Percentiles rank a stretch among this genome's conserved stretches.
Evolutionary conservation across 2,329 filamentous ascomycete genomes (phyloP).

Genomic region (Claviceps sp.): DNA sequence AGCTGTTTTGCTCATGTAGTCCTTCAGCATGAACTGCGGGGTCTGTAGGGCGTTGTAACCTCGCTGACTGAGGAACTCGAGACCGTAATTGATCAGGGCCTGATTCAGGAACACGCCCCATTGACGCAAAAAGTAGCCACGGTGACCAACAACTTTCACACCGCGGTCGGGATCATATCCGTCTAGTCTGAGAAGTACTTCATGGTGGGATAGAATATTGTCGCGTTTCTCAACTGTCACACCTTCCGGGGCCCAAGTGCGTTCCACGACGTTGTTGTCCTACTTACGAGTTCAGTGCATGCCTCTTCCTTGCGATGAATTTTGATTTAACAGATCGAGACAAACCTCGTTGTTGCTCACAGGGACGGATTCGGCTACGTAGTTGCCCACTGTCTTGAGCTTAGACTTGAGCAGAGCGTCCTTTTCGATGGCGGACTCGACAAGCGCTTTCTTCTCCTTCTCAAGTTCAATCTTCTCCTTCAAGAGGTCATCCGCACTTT

Average conservation of each 20-base stretch:
- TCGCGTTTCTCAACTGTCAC: slow-evolving; percentile 56
- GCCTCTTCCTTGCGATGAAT: background rate
- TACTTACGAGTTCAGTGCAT: slow-evolving; percentile 9
- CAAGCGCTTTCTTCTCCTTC: slow-evolving; percentile 67
- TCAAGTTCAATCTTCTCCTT: slow-evolving; percentile 65
- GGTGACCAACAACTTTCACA: slow-evolving; percentile 86
- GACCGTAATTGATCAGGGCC: slow-evolving; percentile 86
- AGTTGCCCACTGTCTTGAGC: slow-evolving; percentile 59
- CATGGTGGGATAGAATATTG: slow-evolving; percentile 77
- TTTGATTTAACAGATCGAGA: background rate
- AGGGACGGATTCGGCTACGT: slow-evolving; percentile 75
- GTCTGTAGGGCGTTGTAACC: slow-evolving; percentile 76
- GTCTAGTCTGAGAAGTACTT: slow-evolving; percentile 75
- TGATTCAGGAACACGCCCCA: slow-evolving; percentile 89
- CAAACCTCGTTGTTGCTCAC: slow-evolving; percentile 64
- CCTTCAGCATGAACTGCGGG: slow-evolving; percentile 87
- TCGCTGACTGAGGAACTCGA: slow-evolving; percentile 72
- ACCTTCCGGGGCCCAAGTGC: slow-evolving; percentile 70
- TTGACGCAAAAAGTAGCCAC: slow-evolving; percentile 81
- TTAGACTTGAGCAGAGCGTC: slow-evolving; percentile 61
- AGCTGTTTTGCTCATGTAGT: slow-evolving; percentile 95
- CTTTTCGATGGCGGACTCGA: slow-evolving; percentile 64
- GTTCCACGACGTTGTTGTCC: slow-evolving; percentile 69
- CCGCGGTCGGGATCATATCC: slow-evolving; percentile 89
- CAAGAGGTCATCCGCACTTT: slow-evolving; percentile 70